Base-by-base conservation (phyloP, 2,329 filamentous ascomycete species). In the Monilinia aucupariae region DNA sequence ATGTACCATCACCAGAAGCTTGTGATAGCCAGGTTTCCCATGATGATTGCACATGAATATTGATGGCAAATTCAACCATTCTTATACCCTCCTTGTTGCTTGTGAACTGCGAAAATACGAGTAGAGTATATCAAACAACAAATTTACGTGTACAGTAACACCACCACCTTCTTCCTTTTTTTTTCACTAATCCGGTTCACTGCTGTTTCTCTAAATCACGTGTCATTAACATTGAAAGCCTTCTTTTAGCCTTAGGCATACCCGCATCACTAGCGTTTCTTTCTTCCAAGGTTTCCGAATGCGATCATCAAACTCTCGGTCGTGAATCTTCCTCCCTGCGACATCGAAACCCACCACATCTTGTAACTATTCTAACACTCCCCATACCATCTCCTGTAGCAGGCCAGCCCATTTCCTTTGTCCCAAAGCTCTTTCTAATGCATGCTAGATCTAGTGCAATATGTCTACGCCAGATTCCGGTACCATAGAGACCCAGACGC, bases 371-470 rank as follows among this genome's bases (percentile, higher is more conserved):
- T 25, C n/a, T 49, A 60, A 43, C 9, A 25, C 17, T 41, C 51
- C 52, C 17, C 32, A 32, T 17, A 32, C 34, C 7, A 34, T 34
- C n/a, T 50, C 45, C 45, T 48, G 52, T 58, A 62, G 60, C 60
- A 62, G 45, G 37, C 60, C 60, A 62, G 9, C 17, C 56, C 37
- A 43, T 62, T 58, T 58, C 45, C 20, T 62, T 58, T 62, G 60
- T 62, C 43, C 43, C 39, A 62, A 62, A 50, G 52, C 52, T 12
- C 54, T 50, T 58, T 62, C 60, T 62, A 43, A 62, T 62, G 60
- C 37, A 62, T 62, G 43, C 41, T 62, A 62, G 52, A 49, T 62
- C 32, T 49, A 62, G 60, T 43, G 51, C 60, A 62, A 58, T 48
- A 62, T 62, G 60, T 62, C 60, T 55, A 48, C 59, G n/a, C 43